Conservation (phyloP, 2,329 filamentous ascomycete genomes). For the Xylariaceae sp. region DNA sequence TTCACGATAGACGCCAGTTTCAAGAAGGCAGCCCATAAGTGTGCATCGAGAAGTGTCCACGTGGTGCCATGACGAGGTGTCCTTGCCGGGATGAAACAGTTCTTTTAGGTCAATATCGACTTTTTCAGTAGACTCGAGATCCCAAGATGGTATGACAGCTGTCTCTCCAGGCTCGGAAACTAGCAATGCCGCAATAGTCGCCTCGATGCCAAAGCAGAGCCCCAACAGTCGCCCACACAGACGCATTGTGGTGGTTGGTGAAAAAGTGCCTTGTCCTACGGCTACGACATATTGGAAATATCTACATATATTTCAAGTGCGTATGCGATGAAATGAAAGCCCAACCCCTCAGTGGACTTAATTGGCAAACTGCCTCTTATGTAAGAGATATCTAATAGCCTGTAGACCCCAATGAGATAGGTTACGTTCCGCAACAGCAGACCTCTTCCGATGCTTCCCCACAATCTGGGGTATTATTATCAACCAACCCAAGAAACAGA, state of each 20-base stretch:
- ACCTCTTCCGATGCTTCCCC: not conserved
- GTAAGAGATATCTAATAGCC: not conserved
- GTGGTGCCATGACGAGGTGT: slow-evolving; percentile 56
- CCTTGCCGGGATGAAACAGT: slow-evolving; percentile 46
- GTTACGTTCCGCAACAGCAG: not conserved
- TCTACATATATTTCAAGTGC: not conserved
- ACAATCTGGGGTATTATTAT: not conserved
- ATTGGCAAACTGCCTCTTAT: not conserved
- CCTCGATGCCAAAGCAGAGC: slow-evolving; percentile 19
- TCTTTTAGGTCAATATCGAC: slow-evolving; percentile 39
- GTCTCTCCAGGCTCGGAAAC: slow-evolving; percentile 25
- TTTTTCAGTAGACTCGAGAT: slow-evolving; percentile 49
- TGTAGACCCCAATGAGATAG: not conserved
- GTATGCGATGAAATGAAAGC: not conserved
- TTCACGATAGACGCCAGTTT: slow-evolving; percentile 55
- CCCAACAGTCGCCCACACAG: slow-evolving; percentile 16
- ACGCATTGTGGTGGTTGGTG: slow-evolving; percentile 21
- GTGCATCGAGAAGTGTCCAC: slow-evolving; percentile 52
- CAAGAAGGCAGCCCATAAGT: slow-evolving; percentile 60
- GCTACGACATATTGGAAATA: too few species aligned
- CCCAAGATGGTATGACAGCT: slow-evolving; percentile 48
- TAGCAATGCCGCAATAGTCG: slow-evolving; percentile 14
- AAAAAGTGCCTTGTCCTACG: too few species aligned
- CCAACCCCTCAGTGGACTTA: not conserved
- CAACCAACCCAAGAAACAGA: not conserved